phyloP scores from a whole-genome alignment of 208 protist species.

The Trypanosoma scelopori region DNA sequence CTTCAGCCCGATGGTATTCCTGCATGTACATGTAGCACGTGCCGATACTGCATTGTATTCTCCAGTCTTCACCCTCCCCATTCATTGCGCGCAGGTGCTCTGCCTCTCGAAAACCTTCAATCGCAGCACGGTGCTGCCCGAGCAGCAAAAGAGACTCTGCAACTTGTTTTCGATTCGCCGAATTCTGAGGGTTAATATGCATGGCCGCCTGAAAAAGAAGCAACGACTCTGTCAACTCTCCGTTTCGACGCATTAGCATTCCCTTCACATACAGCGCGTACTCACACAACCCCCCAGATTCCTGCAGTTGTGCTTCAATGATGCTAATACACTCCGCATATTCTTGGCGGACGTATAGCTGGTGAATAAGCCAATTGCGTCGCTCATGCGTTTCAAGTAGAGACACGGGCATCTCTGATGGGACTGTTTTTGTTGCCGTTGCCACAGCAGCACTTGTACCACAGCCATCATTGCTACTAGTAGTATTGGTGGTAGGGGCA shows the following conservation, averaged over 20 bases:
- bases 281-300: slow-evolving; percentile 81
- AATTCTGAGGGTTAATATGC: slow-evolving; percentile 89
- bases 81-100: slow-evolving; percentile 42
- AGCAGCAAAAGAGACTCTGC: slow-evolving; percentile 89
- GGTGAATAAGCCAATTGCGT: slow-evolving; percentile 94
- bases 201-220: slow-evolving; percentile 91
- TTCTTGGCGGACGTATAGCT: slow-evolving; percentile 91
- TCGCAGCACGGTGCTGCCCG: slow-evolving; percentile 89
- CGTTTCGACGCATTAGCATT: slow-evolving; percentile 89
- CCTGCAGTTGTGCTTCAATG: slow-evolving; percentile 87
- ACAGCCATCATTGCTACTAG: no score
- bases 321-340: slow-evolving; percentile 82
- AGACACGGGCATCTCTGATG: neutral
- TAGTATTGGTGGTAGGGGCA: neutral
- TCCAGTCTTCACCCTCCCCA: slow-evolving; percentile 81
- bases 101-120: slow-evolving; percentile 89
- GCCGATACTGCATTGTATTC: slow-evolving; percentile 91
- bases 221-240: slow-evolving; percentile 93
- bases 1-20: slow-evolving; percentile 67
- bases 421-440: neutral
- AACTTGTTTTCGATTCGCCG: slow-evolving; percentile 91
- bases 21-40: slow-evolving; percentile 88
- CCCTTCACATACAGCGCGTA: slow-evolving; percentile 93
- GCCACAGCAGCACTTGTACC: neutral
- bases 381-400: slow-evolving; percentile 59